These are phyloP conservation scores for Podaxis pistillaris DNA, from an alignment of 768 basidiomycete genomes.

Conservation along the genomic window DNA sequence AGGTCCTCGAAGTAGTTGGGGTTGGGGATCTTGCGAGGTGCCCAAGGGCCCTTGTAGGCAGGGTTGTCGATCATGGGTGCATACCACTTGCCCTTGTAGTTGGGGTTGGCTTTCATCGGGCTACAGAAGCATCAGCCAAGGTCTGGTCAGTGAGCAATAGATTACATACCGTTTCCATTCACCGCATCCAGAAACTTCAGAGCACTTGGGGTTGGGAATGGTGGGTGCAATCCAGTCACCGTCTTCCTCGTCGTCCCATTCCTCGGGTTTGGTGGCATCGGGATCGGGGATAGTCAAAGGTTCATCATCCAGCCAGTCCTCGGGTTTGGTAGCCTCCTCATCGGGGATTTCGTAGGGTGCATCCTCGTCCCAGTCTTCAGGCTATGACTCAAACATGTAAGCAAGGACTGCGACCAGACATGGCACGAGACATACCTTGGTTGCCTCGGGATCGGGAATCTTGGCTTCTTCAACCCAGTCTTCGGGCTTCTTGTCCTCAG, in stretches of 20 bases:
- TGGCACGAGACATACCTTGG: slow-evolving; percentile 53
- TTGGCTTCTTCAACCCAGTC: slow-evolving; percentile 91
- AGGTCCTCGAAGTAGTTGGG: slow-evolving; percentile 88
- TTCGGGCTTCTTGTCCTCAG: slow-evolving; percentile 84
- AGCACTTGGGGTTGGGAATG: slow-evolving; percentile 87
- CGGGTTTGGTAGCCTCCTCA: slow-evolving; percentile 84
- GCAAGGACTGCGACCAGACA: not conserved
- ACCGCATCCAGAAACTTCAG: slow-evolving; percentile 90
- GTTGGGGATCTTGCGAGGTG: slow-evolving; percentile 88
- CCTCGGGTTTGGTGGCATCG: slow-evolving; percentile 93
- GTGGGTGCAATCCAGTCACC: slow-evolving; percentile 97
- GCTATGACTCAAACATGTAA: slow-evolving; percentile 40
- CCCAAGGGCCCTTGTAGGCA: slow-evolving; percentile 94
- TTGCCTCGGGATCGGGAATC: slow-evolving; percentile 83
- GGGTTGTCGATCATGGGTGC: slow-evolving; percentile 96
- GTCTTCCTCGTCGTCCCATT: slow-evolving; percentile 99
- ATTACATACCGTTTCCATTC: slow-evolving; percentile 77
- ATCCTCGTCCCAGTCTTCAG: slow-evolving; percentile 97
- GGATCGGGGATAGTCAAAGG: slow-evolving; percentile 82
- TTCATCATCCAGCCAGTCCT: slow-evolving; percentile 95
- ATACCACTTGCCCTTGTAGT: slow-evolving; percentile 98
- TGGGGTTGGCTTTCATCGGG: slow-evolving; percentile 87
- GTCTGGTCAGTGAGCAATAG: not conserved
- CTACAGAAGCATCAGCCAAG: slow-evolving; percentile 31
- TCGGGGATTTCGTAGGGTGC: slow-evolving; percentile 92